Conservation (phyloP, 2,329 filamentous ascomycete genomes). For the Fusarium sp. region DNA sequence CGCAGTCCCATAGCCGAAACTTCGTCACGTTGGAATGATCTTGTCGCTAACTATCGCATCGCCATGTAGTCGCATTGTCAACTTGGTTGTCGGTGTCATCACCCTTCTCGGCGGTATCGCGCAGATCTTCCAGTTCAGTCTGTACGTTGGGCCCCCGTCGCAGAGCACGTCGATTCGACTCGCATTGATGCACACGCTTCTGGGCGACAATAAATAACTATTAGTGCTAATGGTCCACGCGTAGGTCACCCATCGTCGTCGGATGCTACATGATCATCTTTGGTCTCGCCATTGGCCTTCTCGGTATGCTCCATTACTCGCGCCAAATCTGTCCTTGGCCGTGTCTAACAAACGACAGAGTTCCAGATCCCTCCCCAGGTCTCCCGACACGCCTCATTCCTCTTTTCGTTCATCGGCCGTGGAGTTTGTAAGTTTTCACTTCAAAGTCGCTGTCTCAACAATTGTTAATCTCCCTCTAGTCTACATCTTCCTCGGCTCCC, state of each 20-base stretch:
- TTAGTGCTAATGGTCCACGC: slow-evolving; percentile 33
- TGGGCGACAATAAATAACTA: neutral
- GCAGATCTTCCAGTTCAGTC: slow-evolving; percentile 75
- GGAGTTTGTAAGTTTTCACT: slow-evolving; percentile 83
- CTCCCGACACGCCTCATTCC: slow-evolving; percentile 94
- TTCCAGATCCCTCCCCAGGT: slow-evolving; percentile 96
- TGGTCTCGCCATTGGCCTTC: slow-evolving; percentile 81
- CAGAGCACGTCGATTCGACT: slow-evolving; percentile 6
- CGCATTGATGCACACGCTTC: neutral
- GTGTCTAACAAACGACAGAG: slow-evolving; percentile 66
- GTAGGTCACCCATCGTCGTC: slow-evolving; percentile 73
- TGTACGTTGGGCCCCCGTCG: slow-evolving; percentile 65
- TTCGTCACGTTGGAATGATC: slow-evolving; percentile 10
- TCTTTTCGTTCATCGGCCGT: slow-evolving; percentile 97
- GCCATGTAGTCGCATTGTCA: slow-evolving; percentile 86
- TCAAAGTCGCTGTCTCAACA: accelerated
- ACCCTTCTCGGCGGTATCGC: slow-evolving; percentile 89
- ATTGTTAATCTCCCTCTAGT: slow-evolving; percentile 67
- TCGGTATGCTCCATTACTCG: slow-evolving; percentile 62
- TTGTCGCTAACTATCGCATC: slow-evolving; percentile 55
- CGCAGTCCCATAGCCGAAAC: neutral
- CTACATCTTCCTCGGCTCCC: slow-evolving; percentile 94
- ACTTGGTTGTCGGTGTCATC: slow-evolving; percentile 88
- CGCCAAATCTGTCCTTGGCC: neutral
- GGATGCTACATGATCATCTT: slow-evolving; percentile 93